phyloP scores from a whole-genome alignment of 2,329 filamentous ascomycete species.

The Stagonosporopsis vannaccii region DNA sequence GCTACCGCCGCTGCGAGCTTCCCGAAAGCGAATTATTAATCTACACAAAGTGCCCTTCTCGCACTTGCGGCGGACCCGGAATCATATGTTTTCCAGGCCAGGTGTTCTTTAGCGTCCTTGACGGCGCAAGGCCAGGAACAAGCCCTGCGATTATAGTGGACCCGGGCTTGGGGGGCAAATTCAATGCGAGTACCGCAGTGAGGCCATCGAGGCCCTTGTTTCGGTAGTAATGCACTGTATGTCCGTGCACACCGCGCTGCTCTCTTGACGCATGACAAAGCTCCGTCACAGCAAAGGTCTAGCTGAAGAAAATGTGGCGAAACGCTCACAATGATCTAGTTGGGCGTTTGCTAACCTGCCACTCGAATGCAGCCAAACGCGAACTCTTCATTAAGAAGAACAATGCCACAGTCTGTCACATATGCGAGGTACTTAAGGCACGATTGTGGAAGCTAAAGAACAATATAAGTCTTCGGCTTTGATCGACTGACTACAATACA shows the following conservation, averaged over 20 bases:
- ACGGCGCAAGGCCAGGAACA: not conserved
- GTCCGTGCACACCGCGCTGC: slow-evolving; percentile 2
- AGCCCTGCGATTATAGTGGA: not conserved
- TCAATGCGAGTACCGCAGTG: slow-evolving; percentile 3
- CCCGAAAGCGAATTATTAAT: slow-evolving; percentile 36
- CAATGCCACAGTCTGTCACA: not conserved
- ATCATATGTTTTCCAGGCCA: slow-evolving; percentile 30
- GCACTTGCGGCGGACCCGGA: slow-evolving; percentile 6
- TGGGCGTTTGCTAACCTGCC: not conserved
- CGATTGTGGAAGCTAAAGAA: no score
- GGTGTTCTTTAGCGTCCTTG: slow-evolving; percentile 30
- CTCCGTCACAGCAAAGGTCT: not conserved
- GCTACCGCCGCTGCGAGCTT: slow-evolving; percentile 20
- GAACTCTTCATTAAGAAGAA: not conserved
- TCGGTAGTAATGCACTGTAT: slow-evolving; percentile 1
- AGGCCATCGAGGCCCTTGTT: slow-evolving; percentile 15
- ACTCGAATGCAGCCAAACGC: not conserved
- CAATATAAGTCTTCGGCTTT: no score
- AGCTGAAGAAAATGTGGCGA: not conserved
- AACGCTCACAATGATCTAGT: not conserved
- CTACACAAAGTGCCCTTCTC: slow-evolving; percentile 19
- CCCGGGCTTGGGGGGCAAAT: not conserved
- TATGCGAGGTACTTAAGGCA: not conserved
- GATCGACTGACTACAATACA: no score
- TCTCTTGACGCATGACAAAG: not conserved